Evolutionary conservation across 495 filamentous ascomycete species (phyloP).

Genomic region (Xylaria telfairii): DNA sequence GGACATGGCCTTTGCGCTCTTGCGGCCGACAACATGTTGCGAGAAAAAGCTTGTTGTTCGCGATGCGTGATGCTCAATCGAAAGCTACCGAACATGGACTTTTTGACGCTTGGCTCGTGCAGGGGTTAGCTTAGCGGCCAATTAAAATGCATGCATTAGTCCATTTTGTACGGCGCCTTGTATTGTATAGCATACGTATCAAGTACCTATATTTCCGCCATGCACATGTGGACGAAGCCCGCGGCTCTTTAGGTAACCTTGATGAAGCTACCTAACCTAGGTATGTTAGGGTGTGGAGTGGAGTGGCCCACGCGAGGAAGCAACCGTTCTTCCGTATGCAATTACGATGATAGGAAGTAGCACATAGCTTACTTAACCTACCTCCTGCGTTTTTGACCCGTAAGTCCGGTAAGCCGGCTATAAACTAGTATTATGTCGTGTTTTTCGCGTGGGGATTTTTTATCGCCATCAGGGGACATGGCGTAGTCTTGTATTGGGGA

Average conservation of each 20-base stretch:
- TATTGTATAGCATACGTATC: background rate
- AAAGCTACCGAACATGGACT: background rate
- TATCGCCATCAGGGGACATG: background rate
- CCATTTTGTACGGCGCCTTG: too few species aligned
- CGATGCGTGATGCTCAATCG: background rate
- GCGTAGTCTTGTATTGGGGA: too few species aligned
- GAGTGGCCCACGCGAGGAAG: background rate
- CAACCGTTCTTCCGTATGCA: background rate
- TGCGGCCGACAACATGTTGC: slow-evolving; percentile 51
- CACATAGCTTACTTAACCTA: too few species aligned
- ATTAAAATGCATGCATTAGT: background rate
- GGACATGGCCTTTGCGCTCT: slow-evolving; percentile 54
- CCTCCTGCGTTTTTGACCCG: background rate
- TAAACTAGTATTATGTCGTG: background rate
- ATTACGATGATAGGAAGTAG: background rate
- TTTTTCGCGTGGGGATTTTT: background rate
- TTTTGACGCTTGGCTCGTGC: background rate
- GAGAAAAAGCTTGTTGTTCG: background rate
- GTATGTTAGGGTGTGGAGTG: too few species aligned
- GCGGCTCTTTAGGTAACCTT: too few species aligned
- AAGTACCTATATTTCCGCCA: too few species aligned
- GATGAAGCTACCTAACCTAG: too few species aligned
- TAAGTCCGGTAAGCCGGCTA: background rate
- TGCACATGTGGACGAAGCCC: too few species aligned
- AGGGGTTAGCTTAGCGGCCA: background rate